Conservation (phyloP, 1,284 basidiomycete species). For the Sanghuangporus sanghuang region DNA sequence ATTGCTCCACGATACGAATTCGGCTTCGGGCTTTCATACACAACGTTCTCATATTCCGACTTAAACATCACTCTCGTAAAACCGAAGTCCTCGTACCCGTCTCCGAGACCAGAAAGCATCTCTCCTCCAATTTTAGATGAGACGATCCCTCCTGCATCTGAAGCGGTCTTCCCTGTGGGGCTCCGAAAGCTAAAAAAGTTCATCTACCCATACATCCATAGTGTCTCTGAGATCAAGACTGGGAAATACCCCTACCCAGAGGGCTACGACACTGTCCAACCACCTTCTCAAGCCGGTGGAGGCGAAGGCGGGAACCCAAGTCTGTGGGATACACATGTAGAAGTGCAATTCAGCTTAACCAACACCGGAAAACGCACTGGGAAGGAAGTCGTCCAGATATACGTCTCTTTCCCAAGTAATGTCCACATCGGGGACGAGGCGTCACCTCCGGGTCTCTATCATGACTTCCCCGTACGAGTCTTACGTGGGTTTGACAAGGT, state of each 20-base stretch:
- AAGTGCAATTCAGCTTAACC: slow-evolving; percentile 10
- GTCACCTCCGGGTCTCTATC: not conserved
- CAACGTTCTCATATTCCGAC: slow-evolving; percentile 39
- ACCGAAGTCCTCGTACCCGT: slow-evolving; percentile 13
- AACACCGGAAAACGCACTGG: slow-evolving; percentile 14
- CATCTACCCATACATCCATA: slow-evolving; percentile 14
- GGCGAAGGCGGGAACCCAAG: slow-evolving; percentile 18
- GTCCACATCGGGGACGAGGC: not conserved
- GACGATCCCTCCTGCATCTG: slow-evolving; percentile 7
- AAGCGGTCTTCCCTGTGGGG: slow-evolving; percentile 8
- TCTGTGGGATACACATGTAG: slow-evolving; percentile 15
- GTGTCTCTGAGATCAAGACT: slow-evolving; percentile 2
- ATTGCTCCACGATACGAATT: slow-evolving; percentile 59
- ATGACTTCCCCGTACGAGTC: slow-evolving; percentile 14
- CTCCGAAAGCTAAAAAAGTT: slow-evolving; percentile 15
- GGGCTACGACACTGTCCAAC: slow-evolving; percentile 11
- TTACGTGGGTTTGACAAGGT: slow-evolving; percentile 14
- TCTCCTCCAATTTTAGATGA: slow-evolving; percentile 3
- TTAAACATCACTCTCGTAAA: slow-evolving; percentile 20
- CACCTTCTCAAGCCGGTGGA: slow-evolving; percentile 12
- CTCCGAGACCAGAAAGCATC: slow-evolving; percentile 2
- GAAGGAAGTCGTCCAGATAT: slow-evolving; percentile 17
- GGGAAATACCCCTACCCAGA: slow-evolving; percentile 17
- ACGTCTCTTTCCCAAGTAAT: slow-evolving; percentile 14
- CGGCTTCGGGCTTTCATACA: slow-evolving; percentile 57